Evolutionary conservation across 169 alveolate species (phyloP).

Genomic region (Eimeria tenella): DNA sequence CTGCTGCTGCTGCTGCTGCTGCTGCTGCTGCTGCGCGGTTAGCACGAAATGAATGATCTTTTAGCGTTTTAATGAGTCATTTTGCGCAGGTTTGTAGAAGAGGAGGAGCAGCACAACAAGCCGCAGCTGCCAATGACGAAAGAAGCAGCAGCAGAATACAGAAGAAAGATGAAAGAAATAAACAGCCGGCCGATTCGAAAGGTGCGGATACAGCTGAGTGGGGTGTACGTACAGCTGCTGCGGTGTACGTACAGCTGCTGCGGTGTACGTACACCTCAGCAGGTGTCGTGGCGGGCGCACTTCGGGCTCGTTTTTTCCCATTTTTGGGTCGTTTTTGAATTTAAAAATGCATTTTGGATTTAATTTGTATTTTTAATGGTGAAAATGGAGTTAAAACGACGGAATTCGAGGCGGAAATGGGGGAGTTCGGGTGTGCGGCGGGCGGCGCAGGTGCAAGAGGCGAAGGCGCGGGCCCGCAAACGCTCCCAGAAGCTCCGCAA

Average conservation of each 20-base stretch:
- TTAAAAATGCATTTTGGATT: not conserved
- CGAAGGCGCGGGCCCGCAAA: constrained; percentile 66
- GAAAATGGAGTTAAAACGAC: not conserved
- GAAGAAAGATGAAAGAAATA: constrained; percentile 94
- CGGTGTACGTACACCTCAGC: not conserved
- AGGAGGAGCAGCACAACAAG: constrained; percentile 95
- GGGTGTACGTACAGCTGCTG: not conserved
- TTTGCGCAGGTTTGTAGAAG: constrained; percentile 97
- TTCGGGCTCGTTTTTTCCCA: not conserved
- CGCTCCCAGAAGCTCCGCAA: constrained; percentile 64
- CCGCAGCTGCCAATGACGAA: constrained; percentile 97
- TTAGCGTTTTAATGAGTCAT: not conserved
- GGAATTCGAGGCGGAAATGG: not conserved
- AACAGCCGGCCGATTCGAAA: constrained; percentile 97
- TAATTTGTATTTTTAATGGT: no score
- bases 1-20: constrained; percentile 15
- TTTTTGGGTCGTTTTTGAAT: not conserved
- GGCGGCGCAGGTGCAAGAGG: constrained; percentile 66
- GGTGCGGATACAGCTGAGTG: constrained; percentile 80
- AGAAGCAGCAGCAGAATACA: constrained; percentile 95
- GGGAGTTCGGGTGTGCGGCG: not conserved
- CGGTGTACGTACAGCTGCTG: not conserved
- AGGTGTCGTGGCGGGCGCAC: not conserved
- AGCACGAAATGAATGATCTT: no score
- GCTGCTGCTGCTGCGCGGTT: not conserved